These are phyloP conservation scores for Metschnikowia aberdeeniae DNA, from an alignment of 805 yeast genomes.

Conservation along the genomic window DNA sequence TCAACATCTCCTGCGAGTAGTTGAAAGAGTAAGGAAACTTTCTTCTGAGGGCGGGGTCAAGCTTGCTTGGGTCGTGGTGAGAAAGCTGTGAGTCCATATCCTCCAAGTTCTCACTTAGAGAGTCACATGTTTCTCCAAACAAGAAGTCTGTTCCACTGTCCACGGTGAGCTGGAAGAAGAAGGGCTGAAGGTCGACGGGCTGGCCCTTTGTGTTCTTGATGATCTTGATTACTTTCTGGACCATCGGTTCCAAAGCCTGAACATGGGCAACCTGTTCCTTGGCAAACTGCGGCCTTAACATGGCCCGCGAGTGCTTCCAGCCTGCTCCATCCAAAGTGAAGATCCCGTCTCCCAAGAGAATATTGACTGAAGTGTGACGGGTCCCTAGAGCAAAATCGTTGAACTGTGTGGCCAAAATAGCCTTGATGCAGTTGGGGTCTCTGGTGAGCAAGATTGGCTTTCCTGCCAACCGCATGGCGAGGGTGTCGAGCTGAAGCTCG, in stretches of 20 bases:
- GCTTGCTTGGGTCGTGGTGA: neutral
- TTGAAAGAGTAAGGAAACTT: conserved; percentile 16
- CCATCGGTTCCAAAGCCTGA: conserved; percentile 22
- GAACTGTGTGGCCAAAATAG: conserved; percentile 26
- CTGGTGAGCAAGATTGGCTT: conserved; percentile 10
- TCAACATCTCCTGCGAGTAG: conserved; percentile 13
- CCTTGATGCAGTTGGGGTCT: conserved; percentile 26
- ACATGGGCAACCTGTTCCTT: conserved; percentile 27
- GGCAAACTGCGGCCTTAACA: conserved; percentile 28
- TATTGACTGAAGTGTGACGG: conserved; percentile 20
- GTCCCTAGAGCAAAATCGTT: conserved; percentile 23
- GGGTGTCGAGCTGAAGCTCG: conserved; percentile 4
- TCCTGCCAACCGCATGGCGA: conserved; percentile 10
- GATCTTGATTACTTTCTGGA: conserved; percentile 18
- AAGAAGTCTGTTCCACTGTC: conserved; percentile 18
- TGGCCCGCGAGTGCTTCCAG: conserved; percentile 26
- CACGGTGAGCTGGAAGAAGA: conserved; percentile 16
- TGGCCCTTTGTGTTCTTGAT: conserved; percentile 10
- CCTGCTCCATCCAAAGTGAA: conserved; percentile 27
- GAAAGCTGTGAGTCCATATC: neutral
- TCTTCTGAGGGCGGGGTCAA: conserved; percentile 9
- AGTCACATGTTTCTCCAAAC: conserved; percentile 17
- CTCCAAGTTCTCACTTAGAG: conserved; percentile 12
- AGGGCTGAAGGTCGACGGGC: conserved; percentile 14
- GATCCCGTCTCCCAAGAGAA: conserved; percentile 25